Percentiles rank a stretch among this genome's conserved stretches.
phyloP scores from a whole-genome alignment of 2,329 filamentous ascomycete genomes.

The Neonectria coccinea region DNA sequence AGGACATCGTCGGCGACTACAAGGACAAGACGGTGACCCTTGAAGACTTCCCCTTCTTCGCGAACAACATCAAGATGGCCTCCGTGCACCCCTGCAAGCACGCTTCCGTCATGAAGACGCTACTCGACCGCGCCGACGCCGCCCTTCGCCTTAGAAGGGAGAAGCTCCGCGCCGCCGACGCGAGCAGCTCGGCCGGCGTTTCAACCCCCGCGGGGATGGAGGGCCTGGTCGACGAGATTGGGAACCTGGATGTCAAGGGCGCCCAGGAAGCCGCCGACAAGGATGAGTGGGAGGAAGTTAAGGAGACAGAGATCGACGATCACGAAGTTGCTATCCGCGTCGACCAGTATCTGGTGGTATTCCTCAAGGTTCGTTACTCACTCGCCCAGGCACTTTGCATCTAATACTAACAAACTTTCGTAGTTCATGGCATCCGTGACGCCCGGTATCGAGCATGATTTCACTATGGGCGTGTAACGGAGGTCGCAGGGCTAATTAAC shows the following conservation, averaged over 20 bases:
- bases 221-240: slow-evolving; percentile 85
- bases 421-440: slow-evolving; percentile 89
- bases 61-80: slow-evolving; percentile 92
- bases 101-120: slow-evolving; percentile 96
- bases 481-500: neutral
- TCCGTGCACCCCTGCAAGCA: slow-evolving; percentile 98
- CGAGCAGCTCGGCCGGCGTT: slow-evolving; percentile 56
- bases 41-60: slow-evolving; percentile 96
- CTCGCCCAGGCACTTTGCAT: neutral
- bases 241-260: slow-evolving; percentile 69
- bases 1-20: slow-evolving; percentile 95
- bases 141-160: slow-evolving; percentile 89
- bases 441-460: slow-evolving; percentile 96
- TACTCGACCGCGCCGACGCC: slow-evolving; percentile 94
- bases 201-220: slow-evolving; percentile 72
- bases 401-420: slow-evolving; percentile 19
- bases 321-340: slow-evolving; percentile 83
- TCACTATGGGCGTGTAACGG: slow-evolving; percentile 43
- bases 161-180: slow-evolving; percentile 73
- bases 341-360: slow-evolving; percentile 90
- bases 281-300: slow-evolving; percentile 75
- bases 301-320: slow-evolving; percentile 72
- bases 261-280: slow-evolving; percentile 64
- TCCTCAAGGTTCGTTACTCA: slow-evolving; percentile 75
- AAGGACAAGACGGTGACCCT: slow-evolving; percentile 99